Percentiles rank a stretch among this genome's conserved stretches.
phyloP scores from a whole-genome alignment of 495 filamentous ascomycete genomes.

The Evansstolkia leycettana region DNA sequence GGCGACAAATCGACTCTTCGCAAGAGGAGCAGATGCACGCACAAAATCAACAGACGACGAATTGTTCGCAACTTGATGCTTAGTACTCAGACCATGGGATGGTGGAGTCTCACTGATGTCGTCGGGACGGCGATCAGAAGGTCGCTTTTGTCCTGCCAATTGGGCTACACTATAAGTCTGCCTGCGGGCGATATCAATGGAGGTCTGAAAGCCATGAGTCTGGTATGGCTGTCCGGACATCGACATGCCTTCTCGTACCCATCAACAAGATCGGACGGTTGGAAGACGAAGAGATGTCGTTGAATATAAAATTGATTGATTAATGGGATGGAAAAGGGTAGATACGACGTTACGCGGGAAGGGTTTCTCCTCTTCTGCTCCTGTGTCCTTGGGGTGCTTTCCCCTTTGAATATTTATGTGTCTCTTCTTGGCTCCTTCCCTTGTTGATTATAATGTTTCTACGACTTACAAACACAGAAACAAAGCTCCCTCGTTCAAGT shows the following conservation, averaged over 20 bases:
- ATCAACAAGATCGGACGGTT: neutral
- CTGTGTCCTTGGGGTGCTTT: no score
- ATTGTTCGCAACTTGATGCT: constrained; percentile 5
- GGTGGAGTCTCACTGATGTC: neutral
- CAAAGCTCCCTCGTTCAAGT: no score
- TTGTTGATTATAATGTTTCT: no score
- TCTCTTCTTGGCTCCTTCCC: no score
- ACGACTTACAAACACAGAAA: no score
- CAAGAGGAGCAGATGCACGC: constrained; percentile 11
- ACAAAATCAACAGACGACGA: constrained; percentile 10
- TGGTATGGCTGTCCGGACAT: constrained; percentile 18
- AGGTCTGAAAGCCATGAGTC: constrained; percentile 32
- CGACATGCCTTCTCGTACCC: constrained; percentile 12
- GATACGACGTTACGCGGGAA: no score
- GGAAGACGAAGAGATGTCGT: no score
- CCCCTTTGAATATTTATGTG: no score
- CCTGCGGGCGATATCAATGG: constrained; percentile 31
- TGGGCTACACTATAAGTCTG: constrained; percentile 23
- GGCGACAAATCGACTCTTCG: constrained; percentile 21
- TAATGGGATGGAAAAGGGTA: no score
- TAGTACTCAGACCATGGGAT: neutral
- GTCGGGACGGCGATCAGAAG: constrained; percentile 8
- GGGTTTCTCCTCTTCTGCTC: no score
- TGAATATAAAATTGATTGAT: no score
- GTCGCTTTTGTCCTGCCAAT: constrained; percentile 32